A percentile compares a stretch with the other conserved stretches of the same genome.
These are phyloP conservation scores for Betula pendula DNA, from an alignment of 306 rosid genomes.

Conservation along the genomic window DNA sequence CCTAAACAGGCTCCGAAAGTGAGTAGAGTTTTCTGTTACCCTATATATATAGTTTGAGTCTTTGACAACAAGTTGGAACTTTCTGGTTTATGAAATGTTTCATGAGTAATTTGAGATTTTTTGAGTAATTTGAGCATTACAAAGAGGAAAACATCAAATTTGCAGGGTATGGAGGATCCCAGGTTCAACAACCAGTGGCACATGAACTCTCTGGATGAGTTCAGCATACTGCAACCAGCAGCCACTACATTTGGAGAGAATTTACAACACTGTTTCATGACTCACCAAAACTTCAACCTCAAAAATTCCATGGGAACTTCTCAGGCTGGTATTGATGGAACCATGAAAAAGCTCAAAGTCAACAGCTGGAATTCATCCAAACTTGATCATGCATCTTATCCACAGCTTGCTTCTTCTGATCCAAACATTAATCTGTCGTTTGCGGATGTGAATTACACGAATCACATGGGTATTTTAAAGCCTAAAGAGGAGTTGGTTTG, in stretches of 20 bases:
- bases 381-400: constrained; percentile 34
- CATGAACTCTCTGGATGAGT: constrained; percentile 53
- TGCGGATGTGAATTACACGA: constrained; percentile 39
- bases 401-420: constrained; percentile 38
- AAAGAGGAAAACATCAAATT: neutral
- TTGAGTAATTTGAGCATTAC: constrained; percentile 4
- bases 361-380: constrained; percentile 51
- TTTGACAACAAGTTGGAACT: neutral
- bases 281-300: constrained; percentile 40
- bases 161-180: constrained; percentile 73
- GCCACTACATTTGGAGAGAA: constrained; percentile 57
- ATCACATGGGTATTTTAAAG: constrained; percentile 53
- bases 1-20: too few species aligned
- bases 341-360: constrained; percentile 49
- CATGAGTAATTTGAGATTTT: constrained; percentile 11
- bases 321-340: constrained; percentile 38
- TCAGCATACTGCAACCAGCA: constrained; percentile 43
- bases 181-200: constrained; percentile 61
- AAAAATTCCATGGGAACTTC: constrained; percentile 42
- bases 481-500: constrained; percentile 62
- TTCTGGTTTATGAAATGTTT: neutral
- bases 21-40: neutral
- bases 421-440: constrained; percentile 51
- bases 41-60: neutral
- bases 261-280: constrained; percentile 46